Conservation (phyloP, 2,329 filamentous ascomycete genomes). For the Sphaerostilbella broomeana region DNA sequence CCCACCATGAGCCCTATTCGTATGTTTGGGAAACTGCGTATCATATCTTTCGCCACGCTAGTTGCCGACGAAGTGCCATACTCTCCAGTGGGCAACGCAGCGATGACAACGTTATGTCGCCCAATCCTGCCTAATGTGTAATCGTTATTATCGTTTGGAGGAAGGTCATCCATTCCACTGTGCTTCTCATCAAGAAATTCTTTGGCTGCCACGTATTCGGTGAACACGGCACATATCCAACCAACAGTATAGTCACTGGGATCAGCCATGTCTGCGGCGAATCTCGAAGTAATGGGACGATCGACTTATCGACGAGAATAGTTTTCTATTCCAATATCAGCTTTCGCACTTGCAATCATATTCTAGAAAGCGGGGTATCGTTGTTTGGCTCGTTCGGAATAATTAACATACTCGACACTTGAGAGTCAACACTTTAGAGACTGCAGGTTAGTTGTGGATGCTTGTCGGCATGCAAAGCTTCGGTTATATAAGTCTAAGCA, state of each 20-base stretch:
- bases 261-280: too few relatives aligned
- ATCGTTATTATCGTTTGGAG: slow-evolving; percentile 12
- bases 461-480: too few relatives aligned
- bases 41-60: slow-evolving; percentile 1
- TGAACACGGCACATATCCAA: slow-evolving; percentile 27
- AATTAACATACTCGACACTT: too few relatives aligned
- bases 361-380: too few relatives aligned
- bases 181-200: slow-evolving; percentile 26
- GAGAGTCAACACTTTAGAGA: too few relatives aligned
- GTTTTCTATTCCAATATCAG: too few relatives aligned
- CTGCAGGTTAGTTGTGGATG: too few relatives aligned
- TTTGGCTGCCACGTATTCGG: slow-evolving; percentile 24
- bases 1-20: slow-evolving; percentile 6
- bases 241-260: slow-evolving; percentile 26
- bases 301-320: too few relatives aligned
- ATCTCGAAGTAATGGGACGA: too few relatives aligned
- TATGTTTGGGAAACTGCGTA: background rate
- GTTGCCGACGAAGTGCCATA: slow-evolving; percentile 4
- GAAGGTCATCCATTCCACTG: background rate
- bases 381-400: too few relatives aligned
- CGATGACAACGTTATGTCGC: slow-evolving; percentile 14
- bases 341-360: too few relatives aligned
- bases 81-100: background rate
- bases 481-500: too few relatives aligned
- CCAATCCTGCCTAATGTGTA: slow-evolving; percentile 23